Evolutionary conservation across 257 asterid genomes (phyloP), one percentile per base, ranked within the genome.

Genomic region (Solanum etuberosum): DNA sequence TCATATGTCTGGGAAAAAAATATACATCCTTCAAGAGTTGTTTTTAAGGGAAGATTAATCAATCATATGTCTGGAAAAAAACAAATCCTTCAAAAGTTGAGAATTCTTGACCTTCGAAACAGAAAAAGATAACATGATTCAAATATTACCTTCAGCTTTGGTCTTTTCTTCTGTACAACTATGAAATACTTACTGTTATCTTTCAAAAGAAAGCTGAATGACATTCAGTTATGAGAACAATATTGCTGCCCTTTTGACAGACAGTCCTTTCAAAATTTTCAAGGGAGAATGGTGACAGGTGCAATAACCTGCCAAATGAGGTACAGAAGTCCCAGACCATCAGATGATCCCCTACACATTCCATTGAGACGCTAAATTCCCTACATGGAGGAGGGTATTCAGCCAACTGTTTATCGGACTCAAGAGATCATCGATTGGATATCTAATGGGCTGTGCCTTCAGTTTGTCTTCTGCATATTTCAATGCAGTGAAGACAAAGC

Each of bases 301-400:
- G 91, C 88, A 96, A 85, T 59, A 94, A 93, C 92, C 91, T 92
- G 89, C 98, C 95, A 87, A 91, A 96, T 74, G 98, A 94, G 87
- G 96, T 88, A 90, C 94, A 92, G 86, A 96, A 95, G 91, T 95
- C 98, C 98, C 98, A 96, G 84, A 94, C 96, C 99, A 96, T 96
- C 92, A 96, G 63, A 87, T 92, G 94, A 90, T 93, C 94, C 90
- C 98, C 98, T 51, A 94, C 96, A 90, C 96, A 96, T 86, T 91
- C 91, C 96, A 94, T 93, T 59, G 98, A 96, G 86, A 94, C 91
- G 83, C 32, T 88, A 87, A 95, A 95, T 84, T 96, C 98, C 88
- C 89, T 89, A 90, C 94, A 93, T 9, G 91, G 97, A 65, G 90
- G 84, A 88, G 98, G 98, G 86, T 94, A 93, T 85, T 92, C 93